Evolutionary conservation across 2,329 filamentous ascomycete species (phyloP), one percentile per base, ranked within the genome.

Genomic region (Epichloe sp.): DNA sequence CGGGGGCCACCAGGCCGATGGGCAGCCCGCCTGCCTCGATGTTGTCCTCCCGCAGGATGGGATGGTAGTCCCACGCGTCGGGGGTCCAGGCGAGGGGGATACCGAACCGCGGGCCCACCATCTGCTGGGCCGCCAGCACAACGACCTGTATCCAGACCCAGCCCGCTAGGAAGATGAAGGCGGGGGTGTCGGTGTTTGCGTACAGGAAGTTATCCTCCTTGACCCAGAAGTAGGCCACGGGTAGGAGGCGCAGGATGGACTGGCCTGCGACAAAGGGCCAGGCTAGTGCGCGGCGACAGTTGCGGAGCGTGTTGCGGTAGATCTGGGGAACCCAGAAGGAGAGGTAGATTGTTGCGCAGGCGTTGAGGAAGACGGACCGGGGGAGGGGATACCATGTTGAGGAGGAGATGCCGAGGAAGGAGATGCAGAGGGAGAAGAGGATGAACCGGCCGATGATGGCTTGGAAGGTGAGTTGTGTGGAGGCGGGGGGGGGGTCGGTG

Each of bases 281-380:
- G 3, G 83, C 78, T n/a, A 97, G 74, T 1, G 91, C 90, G 60
- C 86, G 87, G 41, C 90, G 87, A 66, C 89, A 95, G 68, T 96
- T 96, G 50, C 91, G 86, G 67, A 87, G 81, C 49, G 86, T 75
- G 65, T 98, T 98, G 55, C 93, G 86, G 62, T 86, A 80, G 58
- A 97, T 95, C 65, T 98, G 93, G 0, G 93, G 91, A 1, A 83
- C 64, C 91, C 91, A 97, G 63, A 96, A 83, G 19, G 90, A 95
- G 44, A 96, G 78, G 63, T 96, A 96, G 49, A 78, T 57, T 59
- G 91, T 80, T 2, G 79, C 76, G 21, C 95, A 70, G 3, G 75
- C 56, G 62, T 90, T 79, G 59, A 79, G 71, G 63, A 83, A 83
- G 48, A 71, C 62, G 23, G 74, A 69, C 37, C 81, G 78, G 77